Evolutionary conservation across 495 filamentous ascomycete genomes (phyloP).

Genomic region (Hyaloscypha finlandica): DNA sequence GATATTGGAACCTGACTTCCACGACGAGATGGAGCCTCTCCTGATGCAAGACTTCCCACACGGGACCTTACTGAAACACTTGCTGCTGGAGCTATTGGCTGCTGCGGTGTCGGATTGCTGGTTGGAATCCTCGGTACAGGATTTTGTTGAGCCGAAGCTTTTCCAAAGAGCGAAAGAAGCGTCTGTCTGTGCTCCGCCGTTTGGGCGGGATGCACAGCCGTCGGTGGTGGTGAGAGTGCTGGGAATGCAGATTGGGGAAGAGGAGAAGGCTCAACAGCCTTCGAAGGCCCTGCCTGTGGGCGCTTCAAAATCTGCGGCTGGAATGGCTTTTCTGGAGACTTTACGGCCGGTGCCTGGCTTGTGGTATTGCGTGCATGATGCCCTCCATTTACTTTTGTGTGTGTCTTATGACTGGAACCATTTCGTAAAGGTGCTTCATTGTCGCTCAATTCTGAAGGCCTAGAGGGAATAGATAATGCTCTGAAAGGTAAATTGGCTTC

Average conservation of each 20-base stretch:
- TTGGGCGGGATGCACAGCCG: constrained; percentile 24
- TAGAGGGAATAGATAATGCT: constrained; percentile 24
- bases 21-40: constrained; percentile 41
- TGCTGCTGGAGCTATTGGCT: constrained; percentile 37
- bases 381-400: constrained; percentile 22
- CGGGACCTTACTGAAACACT: constrained; percentile 35
- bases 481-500: constrained; percentile 29
- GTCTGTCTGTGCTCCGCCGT: constrained; percentile 62
- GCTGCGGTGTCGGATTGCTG: constrained; percentile 39
- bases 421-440: constrained; percentile 25
- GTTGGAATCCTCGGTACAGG: constrained; percentile 28
- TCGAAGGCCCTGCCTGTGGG: constrained; percentile 37
- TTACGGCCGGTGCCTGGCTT: background rate
- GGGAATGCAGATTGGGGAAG: constrained; percentile 18
- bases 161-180: constrained; percentile 73
- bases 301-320: constrained; percentile 63
- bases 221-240: constrained; percentile 18
- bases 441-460: constrained; percentile 22
- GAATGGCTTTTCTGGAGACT: constrained; percentile 45
- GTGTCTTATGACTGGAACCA: background rate
- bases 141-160: constrained; percentile 49
- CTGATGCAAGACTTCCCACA: constrained; percentile 31
- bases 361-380: constrained; percentile 16
- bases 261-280: constrained; percentile 25
- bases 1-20: constrained; percentile 58